Evolutionary conservation across 2,329 filamentous ascomycete species (phyloP).

Genomic region (Eurotiales sp.): DNA sequence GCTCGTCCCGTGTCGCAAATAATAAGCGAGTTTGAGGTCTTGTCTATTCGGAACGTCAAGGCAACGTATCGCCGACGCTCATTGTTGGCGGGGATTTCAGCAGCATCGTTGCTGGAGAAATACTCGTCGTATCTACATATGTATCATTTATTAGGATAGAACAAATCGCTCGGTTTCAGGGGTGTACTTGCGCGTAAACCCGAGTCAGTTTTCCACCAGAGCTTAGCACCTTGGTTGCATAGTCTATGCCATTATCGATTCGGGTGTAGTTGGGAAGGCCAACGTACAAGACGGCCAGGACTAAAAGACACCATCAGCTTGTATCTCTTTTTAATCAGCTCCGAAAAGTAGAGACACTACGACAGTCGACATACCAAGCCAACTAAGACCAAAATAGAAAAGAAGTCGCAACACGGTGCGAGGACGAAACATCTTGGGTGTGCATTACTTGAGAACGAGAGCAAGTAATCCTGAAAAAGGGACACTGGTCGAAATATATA

Average conservation of each 20-base stretch:
- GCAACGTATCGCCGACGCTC: not conserved
- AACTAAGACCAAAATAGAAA: not conserved
- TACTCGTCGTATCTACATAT: not conserved
- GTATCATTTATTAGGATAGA: too few species aligned
- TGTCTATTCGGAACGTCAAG: constrained; percentile 5
- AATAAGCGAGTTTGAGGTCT: not conserved
- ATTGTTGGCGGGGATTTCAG: constrained; percentile 1
- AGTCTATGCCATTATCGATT: constrained; percentile 6
- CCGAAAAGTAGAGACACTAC: not conserved
- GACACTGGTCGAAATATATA: too few species aligned
- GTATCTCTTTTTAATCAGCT: not conserved
- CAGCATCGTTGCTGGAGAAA: not conserved
- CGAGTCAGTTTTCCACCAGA: constrained; percentile 9
- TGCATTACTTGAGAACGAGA: too few species aligned
- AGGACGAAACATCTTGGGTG: constrained; percentile 9
- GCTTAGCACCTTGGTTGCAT: constrained; percentile 2
- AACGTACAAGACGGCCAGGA: constrained; percentile 1
- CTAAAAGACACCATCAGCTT: not conserved
- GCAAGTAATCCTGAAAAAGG: too few species aligned
- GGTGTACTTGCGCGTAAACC: constrained; percentile 2
- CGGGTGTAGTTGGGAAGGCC: constrained; percentile 8
- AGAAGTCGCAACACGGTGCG: not conserved
- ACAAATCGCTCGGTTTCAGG: too few species aligned
- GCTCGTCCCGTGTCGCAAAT: not conserved
- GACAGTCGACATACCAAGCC: constrained; percentile 2